Percentiles rank a stretch among this genome's conserved stretches.
Evolutionary conservation across 148 eudicot genomes (phyloP).

Genomic region (Fagopyrum esculentum): DNA sequence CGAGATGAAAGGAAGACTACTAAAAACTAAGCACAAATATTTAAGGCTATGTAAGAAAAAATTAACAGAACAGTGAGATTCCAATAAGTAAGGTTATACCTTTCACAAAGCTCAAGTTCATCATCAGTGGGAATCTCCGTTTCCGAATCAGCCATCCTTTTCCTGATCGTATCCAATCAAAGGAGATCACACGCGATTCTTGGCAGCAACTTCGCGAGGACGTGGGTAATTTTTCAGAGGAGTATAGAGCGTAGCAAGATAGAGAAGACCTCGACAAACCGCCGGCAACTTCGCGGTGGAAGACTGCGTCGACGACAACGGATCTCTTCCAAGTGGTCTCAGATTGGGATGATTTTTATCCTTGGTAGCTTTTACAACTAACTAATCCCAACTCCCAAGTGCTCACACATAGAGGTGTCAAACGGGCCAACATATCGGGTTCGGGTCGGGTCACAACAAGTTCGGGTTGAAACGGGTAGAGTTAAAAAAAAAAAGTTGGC

Average conservation of each 20-base stretch:
- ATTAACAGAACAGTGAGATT: not conserved
- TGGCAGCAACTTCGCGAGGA: not conserved
- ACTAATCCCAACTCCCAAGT: no score
- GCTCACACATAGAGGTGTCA: no score
- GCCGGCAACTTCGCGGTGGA: not conserved
- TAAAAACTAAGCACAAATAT: not conserved
- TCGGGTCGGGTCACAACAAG: no score
- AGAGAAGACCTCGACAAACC: no score
- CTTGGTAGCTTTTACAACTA: no score
- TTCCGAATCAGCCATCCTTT: slow-evolving; percentile 17
- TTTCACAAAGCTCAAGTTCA: slow-evolving; percentile 38
- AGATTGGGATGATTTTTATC: not conserved
- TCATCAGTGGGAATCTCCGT: slow-evolving; percentile 18
- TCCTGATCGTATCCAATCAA: not conserved
- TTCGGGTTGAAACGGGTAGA: no score
- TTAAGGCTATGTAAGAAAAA: not conserved
- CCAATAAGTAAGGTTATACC: slow-evolving; percentile 13
- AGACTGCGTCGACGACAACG: not conserved
- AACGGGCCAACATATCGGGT: no score
- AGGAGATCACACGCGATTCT: not conserved
- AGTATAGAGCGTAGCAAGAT: not conserved
- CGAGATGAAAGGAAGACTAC: not conserved
- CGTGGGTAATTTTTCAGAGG: not conserved
- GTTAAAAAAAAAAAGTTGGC: no score
- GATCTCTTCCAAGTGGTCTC: not conserved